These are phyloP conservation scores for Cladosporium sp. DNA, from an alignment of 2,329 filamentous ascomycete species.

Conservation along the genomic window DNA sequence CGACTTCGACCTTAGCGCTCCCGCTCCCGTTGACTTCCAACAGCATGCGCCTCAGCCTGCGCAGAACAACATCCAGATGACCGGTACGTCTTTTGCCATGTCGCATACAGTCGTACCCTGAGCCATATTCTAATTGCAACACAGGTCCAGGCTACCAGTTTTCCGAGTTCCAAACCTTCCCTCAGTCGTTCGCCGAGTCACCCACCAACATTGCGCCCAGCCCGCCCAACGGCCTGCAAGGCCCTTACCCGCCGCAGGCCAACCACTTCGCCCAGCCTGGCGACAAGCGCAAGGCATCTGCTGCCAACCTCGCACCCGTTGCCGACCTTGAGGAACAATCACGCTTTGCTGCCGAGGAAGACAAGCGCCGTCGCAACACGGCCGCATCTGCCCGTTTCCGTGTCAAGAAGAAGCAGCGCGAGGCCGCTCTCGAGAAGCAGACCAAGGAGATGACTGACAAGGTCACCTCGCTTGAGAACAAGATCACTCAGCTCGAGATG, in stretches of 20 bases:
- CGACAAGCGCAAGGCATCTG: conserved; percentile 46
- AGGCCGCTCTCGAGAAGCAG: conserved; percentile 49
- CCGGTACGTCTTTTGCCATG: not conserved
- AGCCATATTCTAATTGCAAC: not conserved
- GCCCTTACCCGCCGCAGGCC: conserved; percentile 24
- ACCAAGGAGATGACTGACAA: conserved; percentile 50
- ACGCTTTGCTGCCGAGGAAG: conserved; percentile 47
- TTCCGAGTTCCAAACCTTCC: conserved; percentile 42
- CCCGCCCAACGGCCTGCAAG: conserved; percentile 26
- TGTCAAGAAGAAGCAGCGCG: conserved; percentile 54
- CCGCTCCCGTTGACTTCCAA: conserved; percentile 7
- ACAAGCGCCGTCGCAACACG: conserved; percentile 52
- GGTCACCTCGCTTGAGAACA: conserved; percentile 41
- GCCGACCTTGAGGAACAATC: conserved; percentile 42
- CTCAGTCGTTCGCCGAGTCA: conserved; percentile 20
- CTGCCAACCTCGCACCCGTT: conserved; percentile 28
- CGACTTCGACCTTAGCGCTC: conserved; percentile 54
- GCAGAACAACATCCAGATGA: conserved; percentile 9
- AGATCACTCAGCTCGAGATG: conserved; percentile 48
- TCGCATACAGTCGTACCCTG: not conserved
- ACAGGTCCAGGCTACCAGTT: conserved; percentile 41
- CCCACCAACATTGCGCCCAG: conserved; percentile 24
- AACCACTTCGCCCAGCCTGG: conserved; percentile 21
- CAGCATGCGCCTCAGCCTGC: conserved; percentile 10
- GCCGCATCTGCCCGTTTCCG: conserved; percentile 51